phyloP scores from a whole-genome alignment of 352 stramenopile genomes.

The Globisporangium okanoganense region DNA sequence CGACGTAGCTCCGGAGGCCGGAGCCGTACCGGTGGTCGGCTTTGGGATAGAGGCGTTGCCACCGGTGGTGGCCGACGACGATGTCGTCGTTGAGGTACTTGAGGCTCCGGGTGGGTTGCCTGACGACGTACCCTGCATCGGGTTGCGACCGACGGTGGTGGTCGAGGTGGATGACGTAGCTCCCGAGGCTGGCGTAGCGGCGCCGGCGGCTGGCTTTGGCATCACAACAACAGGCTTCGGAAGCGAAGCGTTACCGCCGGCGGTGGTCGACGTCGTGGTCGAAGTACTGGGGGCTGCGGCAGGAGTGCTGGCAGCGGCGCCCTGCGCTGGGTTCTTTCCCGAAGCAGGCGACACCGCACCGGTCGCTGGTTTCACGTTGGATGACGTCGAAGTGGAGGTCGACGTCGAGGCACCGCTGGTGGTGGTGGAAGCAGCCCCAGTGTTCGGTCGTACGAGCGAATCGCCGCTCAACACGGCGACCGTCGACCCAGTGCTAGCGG shows the following conservation, averaged over 20 bases:
- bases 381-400: not conserved
- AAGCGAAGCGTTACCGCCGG: not conserved
- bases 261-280: not conserved
- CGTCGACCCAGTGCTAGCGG: not conserved
- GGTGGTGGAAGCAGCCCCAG: not conserved
- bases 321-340: not conserved
- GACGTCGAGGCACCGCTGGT: not conserved
- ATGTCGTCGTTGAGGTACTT: not conserved
- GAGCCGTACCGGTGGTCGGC: not conserved
- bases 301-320: not conserved
- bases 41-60: not conserved
- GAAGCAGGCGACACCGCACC: not conserved
- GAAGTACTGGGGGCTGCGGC: not conserved
- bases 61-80: not conserved
- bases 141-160: not conserved
- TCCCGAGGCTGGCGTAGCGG: not conserved
- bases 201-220: not conserved
- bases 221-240: not conserved
- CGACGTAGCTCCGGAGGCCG: not conserved
- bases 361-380: constrained; percentile 3
- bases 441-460: not conserved
- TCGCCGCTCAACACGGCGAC: not conserved
- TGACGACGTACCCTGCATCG: not conserved
- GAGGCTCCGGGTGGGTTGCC: not conserved
- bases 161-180: not conserved